Evolutionary conservation across 805 yeast genomes (phyloP).

Genomic region (Candida succiphila): DNA sequence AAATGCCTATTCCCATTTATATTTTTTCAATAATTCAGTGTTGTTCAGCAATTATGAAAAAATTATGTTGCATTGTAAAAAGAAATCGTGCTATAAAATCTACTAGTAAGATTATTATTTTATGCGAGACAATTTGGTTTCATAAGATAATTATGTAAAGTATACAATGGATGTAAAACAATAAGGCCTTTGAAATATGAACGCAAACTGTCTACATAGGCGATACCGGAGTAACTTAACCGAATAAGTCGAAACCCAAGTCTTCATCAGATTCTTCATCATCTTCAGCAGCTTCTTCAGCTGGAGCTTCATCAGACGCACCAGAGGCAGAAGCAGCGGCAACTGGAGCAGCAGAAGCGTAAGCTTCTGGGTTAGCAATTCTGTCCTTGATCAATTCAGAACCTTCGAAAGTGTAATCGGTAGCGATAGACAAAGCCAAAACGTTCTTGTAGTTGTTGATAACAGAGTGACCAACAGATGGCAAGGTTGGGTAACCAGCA

Average conservation of each 20-base stretch:
- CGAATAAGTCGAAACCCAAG: conserved; percentile 99
- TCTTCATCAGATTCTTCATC: conserved; percentile 55
- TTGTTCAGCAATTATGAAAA: too few species aligned
- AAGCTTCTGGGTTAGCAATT: conserved; percentile 99
- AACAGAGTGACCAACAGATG: conserved; percentile 98
- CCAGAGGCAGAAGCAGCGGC: conserved; percentile 70
- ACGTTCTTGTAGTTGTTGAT: conserved; percentile 99
- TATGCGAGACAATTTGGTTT: too few species aligned
- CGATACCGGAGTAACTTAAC: too few species aligned
- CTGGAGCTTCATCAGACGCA: conserved; percentile 51
- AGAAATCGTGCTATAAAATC: too few species aligned
- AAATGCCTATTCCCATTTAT: too few species aligned
- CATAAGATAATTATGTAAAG: too few species aligned
- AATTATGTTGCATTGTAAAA: too few species aligned
- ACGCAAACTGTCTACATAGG: too few species aligned
- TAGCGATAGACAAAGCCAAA: conserved; percentile 94
- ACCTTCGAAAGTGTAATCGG: conserved; percentile 99
- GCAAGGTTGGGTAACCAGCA: conserved; percentile 98
- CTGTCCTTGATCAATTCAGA: conserved; percentile 99
- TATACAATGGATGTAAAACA: too few species aligned
- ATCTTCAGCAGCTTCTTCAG: conserved; percentile 62
- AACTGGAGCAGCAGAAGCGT: conserved; percentile 98
- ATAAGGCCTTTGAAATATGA: too few species aligned
- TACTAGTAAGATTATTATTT: too few species aligned
- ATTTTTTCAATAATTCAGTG: too few species aligned